Evolutionary conservation across 2,329 filamentous ascomycete genomes (phyloP), one percentile per base, ranked within the genome.

Genomic region (Colletotrichum agaves): DNA sequence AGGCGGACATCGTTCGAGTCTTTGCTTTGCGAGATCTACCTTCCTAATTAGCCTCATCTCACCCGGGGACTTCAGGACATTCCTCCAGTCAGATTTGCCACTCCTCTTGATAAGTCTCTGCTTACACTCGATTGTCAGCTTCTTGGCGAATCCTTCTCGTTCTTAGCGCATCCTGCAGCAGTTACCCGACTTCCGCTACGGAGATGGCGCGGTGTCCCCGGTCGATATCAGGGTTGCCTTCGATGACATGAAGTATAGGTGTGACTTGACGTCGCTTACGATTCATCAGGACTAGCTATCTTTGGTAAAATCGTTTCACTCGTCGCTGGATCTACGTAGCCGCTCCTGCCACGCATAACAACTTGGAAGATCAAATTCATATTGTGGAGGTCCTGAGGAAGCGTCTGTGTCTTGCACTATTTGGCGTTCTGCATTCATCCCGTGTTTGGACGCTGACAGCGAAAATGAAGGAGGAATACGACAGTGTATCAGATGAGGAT

Each of bases 61-160:
- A 3, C 10, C 4, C 12, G 4, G 1, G 6, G 37, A 0, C 4
- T 12, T n/a, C 2, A n/a, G 17, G 44, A 39, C 56, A 37, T 6
- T 2, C 39, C 10, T 49, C 43, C 3, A 15, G 7, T 15, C 8
- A 15, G 1, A 3, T 27, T 15, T 17, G 27, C 35, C n/a, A 5
- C 5, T 1, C 52, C 27, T 44, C 43, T 21, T 8, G 37, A 46
- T 52, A n/a, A 21, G 44, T 57, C 44, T 31, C 1, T 4, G n/a
- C 27, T 33, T 4, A 44, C 50, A 27, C 17, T 39, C 7, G 46
- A 35, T 46, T 19, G 15, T 53, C 52, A 39, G 21, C 13, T 31
- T 47, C 64, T 67, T 63, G 64, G 64, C 64, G 11, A 15, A 67
- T 67, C 64, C 64, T 67, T 15, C n/a, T 49, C 4, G 2, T 15